Conservation (phyloP, 192 early-diverging fungal species). For the Coemansia furcata region DNA sequence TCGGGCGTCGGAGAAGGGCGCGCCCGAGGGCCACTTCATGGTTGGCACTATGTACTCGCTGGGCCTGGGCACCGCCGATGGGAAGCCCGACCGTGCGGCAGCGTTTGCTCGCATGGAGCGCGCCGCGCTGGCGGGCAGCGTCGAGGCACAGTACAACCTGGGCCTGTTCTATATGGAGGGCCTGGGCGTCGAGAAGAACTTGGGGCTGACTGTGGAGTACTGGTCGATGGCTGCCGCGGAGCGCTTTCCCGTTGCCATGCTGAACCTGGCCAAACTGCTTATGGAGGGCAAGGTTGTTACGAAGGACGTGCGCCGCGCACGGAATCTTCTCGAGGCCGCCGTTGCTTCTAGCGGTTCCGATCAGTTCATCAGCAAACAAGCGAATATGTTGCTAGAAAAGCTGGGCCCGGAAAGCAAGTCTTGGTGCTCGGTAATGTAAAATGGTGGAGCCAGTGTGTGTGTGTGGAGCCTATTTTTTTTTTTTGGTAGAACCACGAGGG, state of each 20-base stretch:
- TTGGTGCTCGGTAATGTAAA: conserved; percentile 23
- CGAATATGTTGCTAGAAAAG: conserved; percentile 9
- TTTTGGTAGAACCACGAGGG: not conserved
- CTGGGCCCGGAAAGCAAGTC: conserved; percentile 4
- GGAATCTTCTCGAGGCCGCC: conserved; percentile 15
- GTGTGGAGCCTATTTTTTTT: not conserved
- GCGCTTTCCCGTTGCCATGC: conserved; percentile 24
- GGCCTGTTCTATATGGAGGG: conserved; percentile 33
- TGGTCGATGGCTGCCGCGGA: conserved; percentile 29
- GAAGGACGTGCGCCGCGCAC: conserved; percentile 7
- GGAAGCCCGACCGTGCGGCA: conserved; percentile 13
- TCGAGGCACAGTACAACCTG: conserved; percentile 40
- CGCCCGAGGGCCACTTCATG: conserved; percentile 21
- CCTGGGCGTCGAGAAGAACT: conserved; percentile 16
- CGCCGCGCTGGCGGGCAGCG: conserved; percentile 22
- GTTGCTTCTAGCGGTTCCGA: conserved; percentile 14
- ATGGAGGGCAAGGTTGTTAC: conserved; percentile 16
- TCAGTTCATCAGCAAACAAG: not conserved
- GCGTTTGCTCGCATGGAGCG: conserved; percentile 31
- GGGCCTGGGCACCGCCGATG: conserved; percentile 11
- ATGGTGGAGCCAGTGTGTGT: not conserved
- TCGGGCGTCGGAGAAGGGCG: conserved; percentile 7
- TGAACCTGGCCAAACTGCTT: conserved; percentile 33
- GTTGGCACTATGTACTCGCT: conserved; percentile 26
- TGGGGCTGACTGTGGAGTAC: conserved; percentile 29